Conservation (phyloP, 2,329 filamentous ascomycete species). For the Graphiopsis chlorocephala region DNA sequence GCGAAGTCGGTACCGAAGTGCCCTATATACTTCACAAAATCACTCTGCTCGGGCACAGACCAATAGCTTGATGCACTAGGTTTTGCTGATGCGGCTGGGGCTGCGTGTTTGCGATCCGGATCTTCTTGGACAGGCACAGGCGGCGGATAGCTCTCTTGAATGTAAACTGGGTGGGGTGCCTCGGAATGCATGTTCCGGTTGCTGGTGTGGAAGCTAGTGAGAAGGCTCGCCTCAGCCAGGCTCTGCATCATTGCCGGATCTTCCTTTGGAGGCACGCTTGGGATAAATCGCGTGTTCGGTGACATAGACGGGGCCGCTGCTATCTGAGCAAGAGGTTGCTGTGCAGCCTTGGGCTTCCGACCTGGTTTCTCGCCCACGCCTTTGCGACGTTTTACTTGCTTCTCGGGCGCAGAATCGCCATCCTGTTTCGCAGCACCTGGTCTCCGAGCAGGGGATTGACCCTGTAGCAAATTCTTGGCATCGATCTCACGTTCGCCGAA, state of each 20-base stretch:
- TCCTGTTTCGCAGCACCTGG: conserved; percentile 23
- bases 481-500: conserved; percentile 66
- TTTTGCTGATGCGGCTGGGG: conserved; percentile 24
- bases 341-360: conserved; percentile 39
- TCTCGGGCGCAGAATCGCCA: conserved; percentile 31
- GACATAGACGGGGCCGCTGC: conserved; percentile 32
- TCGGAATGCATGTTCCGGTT: conserved; percentile 6
- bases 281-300: conserved; percentile 33
- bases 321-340: conserved; percentile 38
- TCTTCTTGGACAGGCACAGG: conserved; percentile 23
- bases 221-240: conserved; percentile 34
- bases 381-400: conserved; percentile 33
- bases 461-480: conserved; percentile 57
- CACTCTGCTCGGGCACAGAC: conserved; percentile 77
- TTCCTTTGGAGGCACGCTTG: conserved; percentile 25
- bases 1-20: conserved; percentile 78
- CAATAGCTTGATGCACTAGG: conserved; percentile 68
- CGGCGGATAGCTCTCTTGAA: conserved; percentile 1
- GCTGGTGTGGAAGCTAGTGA: conserved; percentile 31
- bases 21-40: conserved; percentile 69
- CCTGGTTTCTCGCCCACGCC: conserved; percentile 35
- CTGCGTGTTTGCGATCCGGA: conserved; percentile 17
- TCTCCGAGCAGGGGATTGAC: conserved; percentile 50
- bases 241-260: conserved; percentile 27
- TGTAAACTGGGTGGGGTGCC: conserved; percentile 7